Conservation (phyloP, 169 alveolate genomes). For the Eimeria sp. region DNA sequence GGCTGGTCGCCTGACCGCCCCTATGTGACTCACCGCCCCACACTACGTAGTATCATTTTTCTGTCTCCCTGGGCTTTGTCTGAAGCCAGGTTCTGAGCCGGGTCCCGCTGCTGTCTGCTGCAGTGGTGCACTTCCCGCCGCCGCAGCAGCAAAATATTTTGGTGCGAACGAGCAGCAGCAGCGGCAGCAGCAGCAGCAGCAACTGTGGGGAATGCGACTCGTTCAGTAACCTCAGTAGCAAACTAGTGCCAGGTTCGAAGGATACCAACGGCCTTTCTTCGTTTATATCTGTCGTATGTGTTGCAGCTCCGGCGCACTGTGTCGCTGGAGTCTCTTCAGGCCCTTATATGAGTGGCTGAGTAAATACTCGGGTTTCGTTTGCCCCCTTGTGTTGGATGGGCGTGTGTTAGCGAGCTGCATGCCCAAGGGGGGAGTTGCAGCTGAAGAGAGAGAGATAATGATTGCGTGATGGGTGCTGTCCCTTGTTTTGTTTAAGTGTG, state of each 20-base stretch:
- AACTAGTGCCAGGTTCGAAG: conserved; percentile 5
- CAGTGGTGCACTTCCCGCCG: not conserved
- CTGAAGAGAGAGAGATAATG: not conserved
- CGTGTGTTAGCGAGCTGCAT: not conserved
- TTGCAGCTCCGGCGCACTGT: not conserved
- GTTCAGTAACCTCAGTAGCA: not conserved
- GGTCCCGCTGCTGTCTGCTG: conserved; percentile 4
- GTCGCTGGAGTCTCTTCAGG: not conserved
- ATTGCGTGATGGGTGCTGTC: not conserved
- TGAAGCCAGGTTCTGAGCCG: not conserved
- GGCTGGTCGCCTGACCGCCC: not conserved
- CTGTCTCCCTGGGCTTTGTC: not conserved
- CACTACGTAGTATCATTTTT: conserved; percentile 16
- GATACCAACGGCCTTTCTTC: conserved; percentile 8
- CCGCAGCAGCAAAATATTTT: not conserved
- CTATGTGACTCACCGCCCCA: not conserved
- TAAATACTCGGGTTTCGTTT: not conserved
- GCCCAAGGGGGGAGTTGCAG: not conserved
- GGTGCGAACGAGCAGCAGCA: not conserved
- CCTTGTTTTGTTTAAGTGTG: not conserved
- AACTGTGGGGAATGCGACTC: not conserved
- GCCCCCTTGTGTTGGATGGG: not conserved
- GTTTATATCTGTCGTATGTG: not conserved
- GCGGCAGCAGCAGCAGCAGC: conserved; percentile 58
- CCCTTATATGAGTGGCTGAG: conserved; percentile 9